Conservation (phyloP, 352 stramenopile species). For the Phytophthora syringae region DNA sequence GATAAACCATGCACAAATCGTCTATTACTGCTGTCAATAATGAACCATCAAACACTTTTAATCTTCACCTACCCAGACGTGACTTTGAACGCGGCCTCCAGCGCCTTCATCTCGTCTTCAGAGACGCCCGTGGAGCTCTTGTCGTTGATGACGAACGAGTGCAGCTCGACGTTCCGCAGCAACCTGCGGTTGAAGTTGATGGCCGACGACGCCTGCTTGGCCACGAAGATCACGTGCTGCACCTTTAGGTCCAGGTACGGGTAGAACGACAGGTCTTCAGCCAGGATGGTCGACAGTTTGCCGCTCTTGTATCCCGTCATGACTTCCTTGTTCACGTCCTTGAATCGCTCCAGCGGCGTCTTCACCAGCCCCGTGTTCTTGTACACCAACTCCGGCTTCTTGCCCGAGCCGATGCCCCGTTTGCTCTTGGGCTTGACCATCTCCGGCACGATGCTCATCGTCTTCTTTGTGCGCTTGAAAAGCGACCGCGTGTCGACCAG, state of each 20-base stretch:
- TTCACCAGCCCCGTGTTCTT: constrained; percentile 72
- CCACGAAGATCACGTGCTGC: constrained; percentile 68
- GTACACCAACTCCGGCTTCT: constrained; percentile 61
- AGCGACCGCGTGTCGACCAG: constrained; percentile 57
- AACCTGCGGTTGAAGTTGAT: constrained; percentile 58
- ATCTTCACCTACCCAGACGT: constrained; percentile 18
- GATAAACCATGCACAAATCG: constrained; percentile 6
- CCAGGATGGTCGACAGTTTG: constrained; percentile 66
- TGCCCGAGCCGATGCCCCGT: constrained; percentile 63
- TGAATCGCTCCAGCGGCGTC: constrained; percentile 72
- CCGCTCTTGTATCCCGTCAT: constrained; percentile 66
- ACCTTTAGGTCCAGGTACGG: constrained; percentile 62
- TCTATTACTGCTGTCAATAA: constrained; percentile 7
- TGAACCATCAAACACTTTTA: background rate
- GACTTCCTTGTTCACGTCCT: constrained; percentile 65
- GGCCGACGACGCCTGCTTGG: constrained; percentile 47
- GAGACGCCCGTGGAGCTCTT: constrained; percentile 35
- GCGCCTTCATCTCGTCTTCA: constrained; percentile 39
- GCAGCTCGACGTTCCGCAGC: constrained; percentile 47
- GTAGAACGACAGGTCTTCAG: constrained; percentile 71
- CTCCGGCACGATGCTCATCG: constrained; percentile 60
- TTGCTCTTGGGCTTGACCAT: constrained; percentile 63
- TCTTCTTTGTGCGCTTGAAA: constrained; percentile 69
- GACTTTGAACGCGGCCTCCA: constrained; percentile 43
- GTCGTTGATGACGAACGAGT: constrained; percentile 65